Evolutionary conservation across 176 grass and related monocot species (phyloP), one percentile per base, ranked within the genome.

Genomic region (Hyparrhenia diplandra): DNA sequence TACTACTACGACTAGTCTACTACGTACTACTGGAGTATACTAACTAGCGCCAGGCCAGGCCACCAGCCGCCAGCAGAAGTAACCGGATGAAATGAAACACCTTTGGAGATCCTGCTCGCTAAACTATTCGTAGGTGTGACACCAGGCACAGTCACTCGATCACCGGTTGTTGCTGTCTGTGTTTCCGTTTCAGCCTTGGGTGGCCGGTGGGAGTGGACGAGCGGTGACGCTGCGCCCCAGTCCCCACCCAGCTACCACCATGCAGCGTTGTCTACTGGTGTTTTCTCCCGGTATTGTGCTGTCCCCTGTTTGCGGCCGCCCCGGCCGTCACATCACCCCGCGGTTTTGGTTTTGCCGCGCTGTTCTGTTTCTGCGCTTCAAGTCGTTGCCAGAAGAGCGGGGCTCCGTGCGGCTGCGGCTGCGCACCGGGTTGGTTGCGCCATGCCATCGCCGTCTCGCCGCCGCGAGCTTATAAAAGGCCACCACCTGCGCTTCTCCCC

Each of bases 331-430:
- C 87, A 65, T 85, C 77, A 81, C 71, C 71, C 71, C 10, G 4
- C 30, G 87, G 82, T 89, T 89, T 76, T 76, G 82, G 70, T 89
- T 85, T 70, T 62, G 82, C 59, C 43, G 69, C 5, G 46, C 46
- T 18, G 46, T 2, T 6, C 46, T 49, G 46, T 18, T 49, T 18
- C 46, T 34, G 55, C 58, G 23, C 8, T 24, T 8, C 18, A 23
- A 66, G 64, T 41, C 4, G 79, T 58, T 16, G 52, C 58, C 29
- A 36, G 1, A 20, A 54, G 17, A 4, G 20, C 30, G 23, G 42
- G 32, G 39, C 23, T n/a, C n/a, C n/a, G n/a, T n/a, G n/a, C n/a
- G n/a, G n/a, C n/a, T n/a, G 39, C 67, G 5, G 11, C 61, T 64
- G 62, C 69, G 1, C 59, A 30, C 9, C 10, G 45, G 31, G 35